Evolutionary conservation across 2,329 filamentous ascomycete genomes (phyloP).

Genomic region (Phoma herbarum): DNA sequence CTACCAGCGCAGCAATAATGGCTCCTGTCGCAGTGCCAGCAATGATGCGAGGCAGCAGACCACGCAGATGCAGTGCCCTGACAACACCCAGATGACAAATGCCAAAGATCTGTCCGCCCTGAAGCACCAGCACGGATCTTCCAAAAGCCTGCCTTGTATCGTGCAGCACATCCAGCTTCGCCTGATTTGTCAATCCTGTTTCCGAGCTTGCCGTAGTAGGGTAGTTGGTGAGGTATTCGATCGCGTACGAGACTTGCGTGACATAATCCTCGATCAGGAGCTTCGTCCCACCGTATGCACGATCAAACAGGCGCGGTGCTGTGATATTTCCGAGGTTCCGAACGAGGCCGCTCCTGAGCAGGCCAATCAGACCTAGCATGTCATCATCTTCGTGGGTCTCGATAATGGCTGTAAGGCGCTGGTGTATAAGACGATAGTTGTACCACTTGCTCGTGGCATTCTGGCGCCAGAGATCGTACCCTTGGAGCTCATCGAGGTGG

Average conservation of each 20-base stretch:
- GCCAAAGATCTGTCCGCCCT: slow-evolving; percentile 91
- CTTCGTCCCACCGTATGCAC: slow-evolving; percentile 88
- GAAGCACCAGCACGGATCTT: slow-evolving; percentile 82
- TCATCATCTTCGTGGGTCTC: slow-evolving; percentile 75
- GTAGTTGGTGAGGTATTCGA: slow-evolving; percentile 76
- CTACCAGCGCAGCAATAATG: slow-evolving; percentile 86
- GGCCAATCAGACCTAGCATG: slow-evolving; percentile 76
- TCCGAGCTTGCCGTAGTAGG: slow-evolving; percentile 63
- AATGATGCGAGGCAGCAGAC: slow-evolving; percentile 86
- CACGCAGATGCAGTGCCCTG: slow-evolving; percentile 82
- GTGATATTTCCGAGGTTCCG: slow-evolving; percentile 94
- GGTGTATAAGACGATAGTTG: slow-evolving; percentile 83
- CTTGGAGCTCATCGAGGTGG: slow-evolving; percentile 81
- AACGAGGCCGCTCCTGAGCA: slow-evolving; percentile 78
- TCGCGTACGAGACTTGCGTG: slow-evolving; percentile 79
- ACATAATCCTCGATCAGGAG: slow-evolving; percentile 91
- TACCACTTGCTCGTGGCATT: slow-evolving; percentile 83
- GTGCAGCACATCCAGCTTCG: slow-evolving; percentile 85
- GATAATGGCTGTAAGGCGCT: slow-evolving; percentile 75
- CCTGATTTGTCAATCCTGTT: slow-evolving; percentile 71
- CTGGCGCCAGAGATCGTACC: slow-evolving; percentile 84
- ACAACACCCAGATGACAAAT: slow-evolving; percentile 90
- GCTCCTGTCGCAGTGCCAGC: slow-evolving; percentile 91
- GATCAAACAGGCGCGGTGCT: slow-evolving; percentile 80
- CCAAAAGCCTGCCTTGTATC: slow-evolving; percentile 90